phyloP scores from a whole-genome alignment of 192 early-diverging fungal species.

The Podila clonocystis region DNA sequence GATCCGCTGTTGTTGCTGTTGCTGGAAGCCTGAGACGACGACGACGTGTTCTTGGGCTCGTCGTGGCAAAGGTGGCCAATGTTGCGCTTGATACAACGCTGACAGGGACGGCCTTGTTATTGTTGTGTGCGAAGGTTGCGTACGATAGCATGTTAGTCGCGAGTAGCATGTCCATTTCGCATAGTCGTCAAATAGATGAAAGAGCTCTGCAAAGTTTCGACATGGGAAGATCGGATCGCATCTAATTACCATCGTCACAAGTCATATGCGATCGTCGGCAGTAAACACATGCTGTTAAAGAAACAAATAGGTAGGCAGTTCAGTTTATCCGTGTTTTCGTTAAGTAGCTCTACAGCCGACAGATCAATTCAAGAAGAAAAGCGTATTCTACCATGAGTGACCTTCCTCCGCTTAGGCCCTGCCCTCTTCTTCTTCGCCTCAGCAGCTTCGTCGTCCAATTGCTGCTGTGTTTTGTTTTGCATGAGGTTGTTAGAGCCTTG shows the following conservation, averaged over 20 bases:
- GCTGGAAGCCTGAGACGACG: constrained; percentile 32
- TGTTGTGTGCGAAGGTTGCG: not conserved
- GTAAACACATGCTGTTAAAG: constrained; percentile 85
- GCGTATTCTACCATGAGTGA: constrained; percentile 65
- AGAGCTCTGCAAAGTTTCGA: no score
- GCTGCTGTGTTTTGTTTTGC: constrained; percentile 21
- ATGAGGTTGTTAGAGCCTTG: not conserved
- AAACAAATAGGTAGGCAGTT: not conserved
- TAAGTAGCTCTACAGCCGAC: not conserved
- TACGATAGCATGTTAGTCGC: not conserved
- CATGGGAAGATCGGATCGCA: no score
- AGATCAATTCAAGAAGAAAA: not conserved
- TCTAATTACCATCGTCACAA: constrained; percentile 77
- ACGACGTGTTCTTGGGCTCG: constrained; percentile 65
- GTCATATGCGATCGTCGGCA: constrained; percentile 98
- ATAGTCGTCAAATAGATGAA: no score
- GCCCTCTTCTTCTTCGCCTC: constrained; percentile 65
- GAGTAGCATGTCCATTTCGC: not conserved
- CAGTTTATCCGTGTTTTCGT: not conserved
- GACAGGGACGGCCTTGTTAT: constrained; percentile 82
- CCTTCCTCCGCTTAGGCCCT: constrained; percentile 69
- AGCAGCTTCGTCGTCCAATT: constrained; percentile 34
- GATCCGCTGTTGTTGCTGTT: constrained; percentile 20
- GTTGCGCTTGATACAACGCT: constrained; percentile 94
- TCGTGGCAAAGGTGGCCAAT: constrained; percentile 96